Conservation (phyloP, 2,329 filamentous ascomycete species). For the Hypoxylon sp. region DNA sequence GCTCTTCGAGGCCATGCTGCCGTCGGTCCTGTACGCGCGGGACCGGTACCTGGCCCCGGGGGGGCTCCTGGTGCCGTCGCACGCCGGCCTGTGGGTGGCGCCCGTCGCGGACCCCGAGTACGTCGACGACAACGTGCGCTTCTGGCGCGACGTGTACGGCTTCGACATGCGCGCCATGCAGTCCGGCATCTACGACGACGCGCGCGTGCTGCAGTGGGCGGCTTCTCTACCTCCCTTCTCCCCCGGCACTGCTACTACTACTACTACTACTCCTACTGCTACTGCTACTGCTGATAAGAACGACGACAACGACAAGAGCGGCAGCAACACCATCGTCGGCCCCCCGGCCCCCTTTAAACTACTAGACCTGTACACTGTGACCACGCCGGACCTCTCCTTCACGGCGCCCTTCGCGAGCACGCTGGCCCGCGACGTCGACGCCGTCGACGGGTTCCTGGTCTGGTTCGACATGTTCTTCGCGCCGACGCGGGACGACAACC, state of each 20-base stretch:
- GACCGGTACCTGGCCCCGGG: constrained; percentile 85
- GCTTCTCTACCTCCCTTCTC: constrained; percentile 1
- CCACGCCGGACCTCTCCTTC: constrained; percentile 80
- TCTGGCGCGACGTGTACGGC: constrained; percentile 93
- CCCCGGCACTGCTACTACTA: constrained; percentile 40
- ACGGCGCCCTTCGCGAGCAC: constrained; percentile 73
- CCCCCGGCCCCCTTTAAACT: constrained; percentile 74
- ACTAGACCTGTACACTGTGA: constrained; percentile 79
- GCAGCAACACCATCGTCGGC: constrained; percentile 71
- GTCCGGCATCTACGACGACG: constrained; percentile 81
- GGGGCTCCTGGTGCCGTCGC: constrained; percentile 87
- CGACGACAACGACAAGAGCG: constrained; percentile 60
- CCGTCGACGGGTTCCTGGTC: constrained; percentile 86
- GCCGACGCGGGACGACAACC: constrained; percentile 56
- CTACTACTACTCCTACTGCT: constrained; percentile 42
- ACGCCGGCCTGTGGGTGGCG: constrained; percentile 84
- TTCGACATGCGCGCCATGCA: constrained; percentile 96
- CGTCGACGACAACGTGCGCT: constrained; percentile 79
- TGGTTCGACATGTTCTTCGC: constrained; percentile 98
- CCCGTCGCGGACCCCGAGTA: constrained; percentile 83
- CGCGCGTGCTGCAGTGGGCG: constrained; percentile 78
- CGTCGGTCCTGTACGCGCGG: constrained; percentile 87
- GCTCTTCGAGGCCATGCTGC: constrained; percentile 95
- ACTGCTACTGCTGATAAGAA: neutral
- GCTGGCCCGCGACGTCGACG: constrained; percentile 71